Evolutionary conservation across 441 rosid species (phyloP).

Genomic region (Rhodomyrtus psidioides): DNA sequence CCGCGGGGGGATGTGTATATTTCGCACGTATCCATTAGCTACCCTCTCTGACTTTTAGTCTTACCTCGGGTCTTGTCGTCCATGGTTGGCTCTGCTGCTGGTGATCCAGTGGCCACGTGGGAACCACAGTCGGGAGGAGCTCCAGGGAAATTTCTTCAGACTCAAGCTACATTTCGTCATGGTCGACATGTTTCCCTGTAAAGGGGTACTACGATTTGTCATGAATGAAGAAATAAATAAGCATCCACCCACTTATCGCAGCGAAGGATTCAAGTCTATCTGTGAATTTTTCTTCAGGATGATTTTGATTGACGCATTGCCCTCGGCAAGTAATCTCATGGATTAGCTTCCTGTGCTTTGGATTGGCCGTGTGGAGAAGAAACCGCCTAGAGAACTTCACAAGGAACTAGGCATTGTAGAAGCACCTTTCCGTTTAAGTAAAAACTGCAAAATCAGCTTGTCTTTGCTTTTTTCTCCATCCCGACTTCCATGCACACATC

Average conservation of each 20-base stretch:
- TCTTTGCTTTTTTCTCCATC: not conserved
- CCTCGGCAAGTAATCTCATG: not conserved
- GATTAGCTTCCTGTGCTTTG: not conserved
- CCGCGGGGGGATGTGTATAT: not conserved
- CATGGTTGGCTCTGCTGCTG: not conserved
- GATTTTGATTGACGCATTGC: not conserved
- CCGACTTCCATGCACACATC: not conserved
- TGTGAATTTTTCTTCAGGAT: not conserved
- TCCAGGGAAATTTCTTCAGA: not conserved
- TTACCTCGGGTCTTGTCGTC: not conserved
- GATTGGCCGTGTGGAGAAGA: not conserved
- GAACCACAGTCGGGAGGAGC: not conserved
- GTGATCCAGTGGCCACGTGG: not conserved
- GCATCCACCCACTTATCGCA: not conserved
- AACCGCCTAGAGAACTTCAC: not conserved
- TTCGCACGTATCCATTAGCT: not conserved
- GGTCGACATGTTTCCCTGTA: not conserved
- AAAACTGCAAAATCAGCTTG: not conserved
- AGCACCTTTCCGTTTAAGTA: not conserved
- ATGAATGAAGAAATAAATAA: not conserved
- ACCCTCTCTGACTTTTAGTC: not conserved
- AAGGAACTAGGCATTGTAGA: not conserved
- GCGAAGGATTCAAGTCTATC: not conserved
- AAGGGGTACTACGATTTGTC: not conserved
- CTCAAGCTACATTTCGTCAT: not conserved